phyloP scores from a whole-genome alignment of 1,284 basidiomycete genomes.

The Neonothopanus nambi region DNA sequence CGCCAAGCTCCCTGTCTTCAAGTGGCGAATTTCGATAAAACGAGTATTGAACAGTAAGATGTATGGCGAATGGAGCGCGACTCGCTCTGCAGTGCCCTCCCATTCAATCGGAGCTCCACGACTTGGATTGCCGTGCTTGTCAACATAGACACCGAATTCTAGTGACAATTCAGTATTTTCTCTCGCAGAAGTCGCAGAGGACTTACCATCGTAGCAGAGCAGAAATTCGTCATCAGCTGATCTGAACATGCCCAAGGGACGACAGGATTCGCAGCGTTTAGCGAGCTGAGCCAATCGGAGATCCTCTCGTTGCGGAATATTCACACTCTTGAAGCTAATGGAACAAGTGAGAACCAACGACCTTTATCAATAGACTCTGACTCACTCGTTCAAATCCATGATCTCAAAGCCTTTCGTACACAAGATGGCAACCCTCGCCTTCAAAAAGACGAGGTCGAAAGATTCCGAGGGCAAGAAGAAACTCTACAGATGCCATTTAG shows the following conservation, averaged over 20 bases:
- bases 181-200: background rate
- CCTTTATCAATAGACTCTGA: slow-evolving; percentile 13
- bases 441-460: slow-evolving; percentile 74
- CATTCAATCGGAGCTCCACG: slow-evolving; percentile 85
- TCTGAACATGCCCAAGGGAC: slow-evolving; percentile 81
- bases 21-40: slow-evolving; percentile 83
- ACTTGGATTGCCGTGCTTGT: slow-evolving; percentile 81
- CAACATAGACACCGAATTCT: slow-evolving; percentile 80
- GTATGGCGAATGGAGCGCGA: slow-evolving; percentile 80
- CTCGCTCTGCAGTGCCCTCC: slow-evolving; percentile 89
- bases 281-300: slow-evolving; percentile 60
- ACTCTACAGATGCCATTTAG: slow-evolving; percentile 42
- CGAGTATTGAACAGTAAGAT: slow-evolving; percentile 80
- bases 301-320: slow-evolving; percentile 71
- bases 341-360: slow-evolving; percentile 3
- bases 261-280: slow-evolving; percentile 67
- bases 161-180: slow-evolving; percentile 12
- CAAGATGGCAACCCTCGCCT: slow-evolving; percentile 78
- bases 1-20: slow-evolving; percentile 82
- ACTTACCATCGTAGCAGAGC: slow-evolving; percentile 75
- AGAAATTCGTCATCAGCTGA: slow-evolving; percentile 76
- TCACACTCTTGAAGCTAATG: slow-evolving; percentile 72
- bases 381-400: slow-evolving; percentile 46
- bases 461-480: slow-evolving; percentile 59
- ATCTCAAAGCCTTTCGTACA: slow-evolving; percentile 81